Percentiles rank a stretch among this genome's conserved stretches.
Conservation (phyloP, 2,329 filamentous ascomycete genomes). For the Fusarium sp. region DNA sequence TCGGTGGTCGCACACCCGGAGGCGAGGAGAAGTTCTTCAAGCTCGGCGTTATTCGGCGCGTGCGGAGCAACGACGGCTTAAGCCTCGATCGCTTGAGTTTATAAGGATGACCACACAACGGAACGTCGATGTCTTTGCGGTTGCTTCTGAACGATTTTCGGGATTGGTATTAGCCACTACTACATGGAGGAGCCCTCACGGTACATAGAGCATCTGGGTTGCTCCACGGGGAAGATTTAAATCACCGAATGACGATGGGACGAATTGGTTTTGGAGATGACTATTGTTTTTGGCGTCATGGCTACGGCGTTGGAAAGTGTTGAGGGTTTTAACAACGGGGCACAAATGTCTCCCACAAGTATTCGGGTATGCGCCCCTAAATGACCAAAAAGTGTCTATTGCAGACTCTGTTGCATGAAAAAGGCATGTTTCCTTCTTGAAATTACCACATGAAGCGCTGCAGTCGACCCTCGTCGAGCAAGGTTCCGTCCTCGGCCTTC, state of each 20-base stretch:
- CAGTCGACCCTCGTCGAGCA: slow-evolving; percentile 66
- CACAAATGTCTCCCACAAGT: slow-evolving; percentile 12
- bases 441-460: slow-evolving; percentile 86
- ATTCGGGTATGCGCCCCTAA: slow-evolving; percentile 17
- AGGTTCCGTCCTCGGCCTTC: slow-evolving; percentile 62
- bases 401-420: not conserved
- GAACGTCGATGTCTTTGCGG: not conserved
- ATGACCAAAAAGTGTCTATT: slow-evolving; percentile 36
- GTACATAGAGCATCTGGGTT: slow-evolving; percentile 24
- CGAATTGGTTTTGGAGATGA: slow-evolving; percentile 9
- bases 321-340: slow-evolving; percentile 15
- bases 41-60: slow-evolving; percentile 78
- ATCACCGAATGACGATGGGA: slow-evolving; percentile 21
- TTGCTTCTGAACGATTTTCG: slow-evolving; percentile 2
- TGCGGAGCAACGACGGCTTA: slow-evolving; percentile 79
- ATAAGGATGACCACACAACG: slow-evolving; percentile 55
- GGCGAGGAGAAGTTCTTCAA: slow-evolving; percentile 89
- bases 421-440: not conserved
- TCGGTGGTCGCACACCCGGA: slow-evolving; percentile 78
- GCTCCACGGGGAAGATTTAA: slow-evolving; percentile 17
- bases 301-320: slow-evolving; percentile 32
- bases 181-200: slow-evolving; percentile 16
- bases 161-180: slow-evolving; percentile 11
- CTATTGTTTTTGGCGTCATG: slow-evolving; percentile 11
- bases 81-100: slow-evolving; percentile 82